phyloP scores from a whole-genome alignment of 2,329 filamentous ascomycete species.

The Fusarium abutilonis region DNA sequence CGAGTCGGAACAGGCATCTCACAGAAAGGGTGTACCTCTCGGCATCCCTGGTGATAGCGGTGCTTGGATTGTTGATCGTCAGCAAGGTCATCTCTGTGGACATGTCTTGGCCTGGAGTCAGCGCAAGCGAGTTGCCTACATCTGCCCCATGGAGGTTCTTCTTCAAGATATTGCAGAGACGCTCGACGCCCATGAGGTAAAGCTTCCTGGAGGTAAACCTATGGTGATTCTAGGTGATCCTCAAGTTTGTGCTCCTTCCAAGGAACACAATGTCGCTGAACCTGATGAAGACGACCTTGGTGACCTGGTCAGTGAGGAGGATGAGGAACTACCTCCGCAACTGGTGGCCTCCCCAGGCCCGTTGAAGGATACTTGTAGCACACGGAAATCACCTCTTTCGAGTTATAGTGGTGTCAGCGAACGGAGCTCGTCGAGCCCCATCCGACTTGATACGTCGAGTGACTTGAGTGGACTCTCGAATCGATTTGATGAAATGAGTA shows the following conservation, averaged over 20 bases:
- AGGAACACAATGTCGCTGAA: constrained; percentile 13
- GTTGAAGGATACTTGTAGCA: constrained; percentile 8
- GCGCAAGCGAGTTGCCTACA: constrained; percentile 84
- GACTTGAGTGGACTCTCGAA: constrained; percentile 45
- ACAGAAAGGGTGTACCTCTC: constrained; percentile 52
- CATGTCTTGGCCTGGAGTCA: constrained; percentile 91
- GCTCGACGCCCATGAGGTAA: constrained; percentile 74
- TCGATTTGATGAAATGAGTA: constrained; percentile 49
- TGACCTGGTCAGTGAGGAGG: constrained; percentile 47
- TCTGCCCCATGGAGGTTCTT: constrained; percentile 93
- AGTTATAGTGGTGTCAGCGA: constrained; percentile 31
- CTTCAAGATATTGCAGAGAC: constrained; percentile 86
- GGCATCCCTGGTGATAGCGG: constrained; percentile 89
- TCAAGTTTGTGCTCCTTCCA: constrained; percentile 3
- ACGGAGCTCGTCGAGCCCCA: constrained; percentile 43
- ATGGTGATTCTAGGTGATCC: constrained; percentile 49
- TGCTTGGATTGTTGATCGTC: constrained; percentile 88
- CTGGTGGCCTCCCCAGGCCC: constrained; percentile 15
- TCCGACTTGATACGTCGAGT: constrained; percentile 43
- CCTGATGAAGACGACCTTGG: constrained; percentile 43
- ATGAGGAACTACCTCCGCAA: constrained; percentile 35
- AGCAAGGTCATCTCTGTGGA: constrained; percentile 82
- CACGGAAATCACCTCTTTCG: constrained; percentile 21
- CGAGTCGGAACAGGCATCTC: constrained; percentile 27
- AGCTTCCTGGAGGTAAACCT: constrained; percentile 70